Percentiles rank a stretch among this genome's conserved stretches.
phyloP scores from a whole-genome alignment of 164 flowering plant genomes.

The Berberis thunbergii region DNA sequence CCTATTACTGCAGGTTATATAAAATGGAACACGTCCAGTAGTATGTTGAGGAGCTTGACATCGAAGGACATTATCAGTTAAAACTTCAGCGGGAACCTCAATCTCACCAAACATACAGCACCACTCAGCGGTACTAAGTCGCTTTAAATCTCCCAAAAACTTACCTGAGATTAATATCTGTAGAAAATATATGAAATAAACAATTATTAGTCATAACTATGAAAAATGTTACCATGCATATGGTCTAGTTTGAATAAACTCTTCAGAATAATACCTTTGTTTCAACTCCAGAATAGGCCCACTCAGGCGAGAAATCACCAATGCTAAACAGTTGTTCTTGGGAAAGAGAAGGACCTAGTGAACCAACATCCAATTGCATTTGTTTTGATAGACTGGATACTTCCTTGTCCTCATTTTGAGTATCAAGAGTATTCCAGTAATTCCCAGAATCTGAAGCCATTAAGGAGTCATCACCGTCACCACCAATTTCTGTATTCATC shows the following conservation, averaged over 20 bases:
- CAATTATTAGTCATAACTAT: constrained; percentile 6
- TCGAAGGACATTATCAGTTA: constrained; percentile 38
- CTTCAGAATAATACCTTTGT: constrained; percentile 41
- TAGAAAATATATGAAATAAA: constrained; percentile 18
- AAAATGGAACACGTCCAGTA: constrained; percentile 65
- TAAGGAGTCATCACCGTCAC: constrained; percentile 53
- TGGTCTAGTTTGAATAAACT: no score
- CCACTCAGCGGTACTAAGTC: constrained; percentile 32
- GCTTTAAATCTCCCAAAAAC: constrained; percentile 33
- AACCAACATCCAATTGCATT: constrained; percentile 46
- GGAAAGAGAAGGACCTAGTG: constrained; percentile 59
- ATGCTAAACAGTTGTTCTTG: constrained; percentile 66
- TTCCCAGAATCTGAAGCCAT: constrained; percentile 55
- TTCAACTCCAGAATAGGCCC: constrained; percentile 49
- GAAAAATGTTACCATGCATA: background rate
- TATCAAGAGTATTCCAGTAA: constrained; percentile 47
- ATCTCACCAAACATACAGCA: constrained; percentile 84
- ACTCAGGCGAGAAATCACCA: constrained; percentile 62
- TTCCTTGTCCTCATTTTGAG: constrained; percentile 41
- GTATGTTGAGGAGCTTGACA: constrained; percentile 56
- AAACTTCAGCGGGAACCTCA: constrained; percentile 57
- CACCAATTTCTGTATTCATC: constrained; percentile 64
- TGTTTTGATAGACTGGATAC: constrained; percentile 50
- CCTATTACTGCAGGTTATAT: constrained; percentile 58
- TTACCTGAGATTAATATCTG: constrained; percentile 48